Base-by-base conservation (phyloP, 2,329 filamentous ascomycete genomes). In the Verticillium nubilum region DNA sequence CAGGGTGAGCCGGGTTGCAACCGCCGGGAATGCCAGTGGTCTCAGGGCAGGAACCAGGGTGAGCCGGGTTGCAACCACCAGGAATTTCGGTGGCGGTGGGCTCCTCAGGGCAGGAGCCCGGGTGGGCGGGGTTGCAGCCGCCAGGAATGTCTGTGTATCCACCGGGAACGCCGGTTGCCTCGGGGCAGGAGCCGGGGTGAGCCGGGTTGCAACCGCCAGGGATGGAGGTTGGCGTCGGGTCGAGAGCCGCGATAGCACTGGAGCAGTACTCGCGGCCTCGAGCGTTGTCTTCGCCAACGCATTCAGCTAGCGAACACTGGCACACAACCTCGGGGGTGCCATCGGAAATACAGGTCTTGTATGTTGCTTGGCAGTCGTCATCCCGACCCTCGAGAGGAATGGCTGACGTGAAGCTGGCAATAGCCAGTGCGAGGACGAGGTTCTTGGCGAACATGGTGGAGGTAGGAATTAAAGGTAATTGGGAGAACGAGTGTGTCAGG, bases 231-330 rank as follows among this genome's bases (percentile, higher is more conserved):
- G 61, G 59, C 61, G 56, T 23, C 25, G 59, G 37, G 17, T 37
- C 35, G 33, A 61, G 57, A 59, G 55, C 53, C 12, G 57, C 57
- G 0, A 59, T 62, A 2, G 59, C 59, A 17, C 12, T 58, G 58
- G 59, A 57, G 7, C 61, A 62, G 54, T 25, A 61, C 17, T 59
- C 59, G 52, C 61, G 57, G 55, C 37, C 50, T 31, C 61, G 61
- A n/a, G 54, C 61, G 60, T 56, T 61, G 42, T 63, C 61, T 33
- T 63, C 60, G 31, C 61, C 61, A 2, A 58, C 0, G 26, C 61
- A 63, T 2, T 52, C 42, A 28, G 60, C 52, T 13, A 61, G 56
- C 5, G 52, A 56, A 60, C 61, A 63, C 3, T 37, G 33, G 60
- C 61, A 63, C 1, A 58, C 52, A 26, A 60, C 28, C 52, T 58